These are phyloP conservation scores for Hymenochaete sp. DNA, from an alignment of 1,284 basidiomycete species.

Conservation along the genomic window DNA sequence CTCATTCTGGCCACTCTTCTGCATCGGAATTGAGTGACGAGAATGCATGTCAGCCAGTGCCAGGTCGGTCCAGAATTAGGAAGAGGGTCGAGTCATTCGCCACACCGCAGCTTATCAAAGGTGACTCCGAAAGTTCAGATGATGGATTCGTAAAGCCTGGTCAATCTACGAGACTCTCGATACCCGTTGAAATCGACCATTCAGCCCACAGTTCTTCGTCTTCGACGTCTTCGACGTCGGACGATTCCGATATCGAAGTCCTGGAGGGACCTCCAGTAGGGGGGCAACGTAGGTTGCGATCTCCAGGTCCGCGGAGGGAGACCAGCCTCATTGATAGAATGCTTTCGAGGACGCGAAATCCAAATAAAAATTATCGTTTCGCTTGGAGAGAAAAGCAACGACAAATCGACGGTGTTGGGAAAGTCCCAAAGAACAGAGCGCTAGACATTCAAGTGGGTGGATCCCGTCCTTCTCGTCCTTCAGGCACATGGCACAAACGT, in stretches of 20 bases:
- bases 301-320: neutral
- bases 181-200: neutral
- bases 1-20: conserved; percentile 19
- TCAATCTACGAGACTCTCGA: no score
- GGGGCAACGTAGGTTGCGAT: neutral
- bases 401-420: no score
- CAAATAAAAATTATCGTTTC: conserved; percentile 22
- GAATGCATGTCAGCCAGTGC: conserved; percentile 25
- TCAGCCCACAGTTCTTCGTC: neutral
- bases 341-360: conserved; percentile 35
- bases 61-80: conserved; percentile 37
- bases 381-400: no score
- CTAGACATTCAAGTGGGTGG: neutral
- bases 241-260: conserved; percentile 6
- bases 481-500: neutral
- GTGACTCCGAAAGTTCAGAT: conserved; percentile 43
- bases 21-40: conserved; percentile 4
- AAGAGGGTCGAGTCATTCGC: conserved; percentile 17
- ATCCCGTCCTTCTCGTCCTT: no score
- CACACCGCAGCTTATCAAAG: conserved; percentile 28
- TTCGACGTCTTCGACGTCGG: conserved; percentile 6
- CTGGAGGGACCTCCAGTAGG: neutral
- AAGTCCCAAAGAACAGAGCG: no score
- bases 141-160: no score
- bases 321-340: conserved; percentile 47